A percentile compares a stretch with the other conserved stretches of the same genome.
These are phyloP conservation scores for Naegleria fowleri DNA, from an alignment of 208 protist genomes.

Conservation along the genomic window DNA sequence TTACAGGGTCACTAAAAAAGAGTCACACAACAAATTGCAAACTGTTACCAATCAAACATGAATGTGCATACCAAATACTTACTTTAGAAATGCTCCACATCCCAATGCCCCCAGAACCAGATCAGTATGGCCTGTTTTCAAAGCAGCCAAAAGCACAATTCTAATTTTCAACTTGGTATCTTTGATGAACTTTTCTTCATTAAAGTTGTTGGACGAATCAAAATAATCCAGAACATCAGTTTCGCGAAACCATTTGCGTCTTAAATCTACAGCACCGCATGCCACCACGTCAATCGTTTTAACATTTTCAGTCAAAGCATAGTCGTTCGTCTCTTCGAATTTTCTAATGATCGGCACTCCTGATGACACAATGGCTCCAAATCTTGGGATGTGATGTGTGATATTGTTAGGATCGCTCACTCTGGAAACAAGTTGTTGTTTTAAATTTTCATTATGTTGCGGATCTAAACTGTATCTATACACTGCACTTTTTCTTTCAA, in stretches of 20 bases:
- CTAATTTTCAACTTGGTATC: not conserved
- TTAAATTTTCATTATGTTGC: not conserved
- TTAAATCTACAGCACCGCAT: not conserved
- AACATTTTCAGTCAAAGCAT: not conserved
- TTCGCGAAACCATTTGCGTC: not conserved
- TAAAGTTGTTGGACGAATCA: not conserved
- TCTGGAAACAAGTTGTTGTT: not conserved
- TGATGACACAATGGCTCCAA: not conserved
- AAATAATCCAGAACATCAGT: not conserved
- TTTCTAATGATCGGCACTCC: not conserved
- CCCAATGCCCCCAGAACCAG: not conserved
- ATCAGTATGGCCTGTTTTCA: not conserved
- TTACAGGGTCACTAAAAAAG: not conserved
- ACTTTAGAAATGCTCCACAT: not conserved
- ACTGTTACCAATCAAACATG: too few relatives aligned
- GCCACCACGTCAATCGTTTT: not conserved
- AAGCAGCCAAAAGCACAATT: not conserved
- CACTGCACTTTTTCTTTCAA: not conserved
- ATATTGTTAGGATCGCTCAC: not conserved
- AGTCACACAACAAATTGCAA: too few relatives aligned
- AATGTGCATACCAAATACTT: too few relatives aligned
- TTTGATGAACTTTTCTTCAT: not conserved
- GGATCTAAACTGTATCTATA: not conserved
- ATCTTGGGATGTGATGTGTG: not conserved
- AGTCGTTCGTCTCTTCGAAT: not conserved